Conservation (phyloP, 257 asterid species). For the Knoxia roxburghii region DNA sequence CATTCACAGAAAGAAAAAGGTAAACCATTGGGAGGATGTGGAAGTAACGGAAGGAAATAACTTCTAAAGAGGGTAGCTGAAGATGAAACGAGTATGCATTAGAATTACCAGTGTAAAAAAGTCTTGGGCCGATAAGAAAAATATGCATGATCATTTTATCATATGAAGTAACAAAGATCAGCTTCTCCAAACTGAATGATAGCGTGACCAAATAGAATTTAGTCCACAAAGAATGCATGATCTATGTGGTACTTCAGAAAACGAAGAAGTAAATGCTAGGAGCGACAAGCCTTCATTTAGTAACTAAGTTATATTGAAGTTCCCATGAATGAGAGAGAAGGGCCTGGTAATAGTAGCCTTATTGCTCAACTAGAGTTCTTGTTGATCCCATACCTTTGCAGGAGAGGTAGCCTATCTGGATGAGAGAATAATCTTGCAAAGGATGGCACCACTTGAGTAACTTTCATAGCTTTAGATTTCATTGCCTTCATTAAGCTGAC, state of each 20-base stretch:
- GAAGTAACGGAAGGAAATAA: neutral
- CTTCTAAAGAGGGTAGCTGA: neutral
- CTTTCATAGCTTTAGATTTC: slow-evolving; percentile 76
- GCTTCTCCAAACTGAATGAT: neutral
- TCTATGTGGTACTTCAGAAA: neutral
- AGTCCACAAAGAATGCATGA: neutral
- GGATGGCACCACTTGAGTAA: slow-evolving; percentile 69
- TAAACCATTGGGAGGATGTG: neutral
- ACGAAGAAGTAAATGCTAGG: neutral
- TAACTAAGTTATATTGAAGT: neutral
- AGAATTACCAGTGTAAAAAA: neutral
- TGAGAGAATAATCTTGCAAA: slow-evolving; percentile 67
- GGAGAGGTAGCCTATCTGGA: slow-evolving; percentile 77
- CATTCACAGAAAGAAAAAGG: neutral
- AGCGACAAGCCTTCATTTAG: neutral
- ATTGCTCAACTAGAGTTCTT: neutral
- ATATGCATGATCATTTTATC: neutral
- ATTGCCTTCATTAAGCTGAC: slow-evolving; percentile 70
- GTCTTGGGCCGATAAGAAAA: neutral
- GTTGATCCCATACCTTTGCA: slow-evolving; percentile 53
- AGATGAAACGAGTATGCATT: neutral
- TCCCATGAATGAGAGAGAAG: neutral
- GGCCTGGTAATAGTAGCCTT: neutral
- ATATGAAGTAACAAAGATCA: neutral
- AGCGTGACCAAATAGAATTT: neutral